phyloP scores from a whole-genome alignment of 805 yeast species.

The Lachancea nothofagi region DNA sequence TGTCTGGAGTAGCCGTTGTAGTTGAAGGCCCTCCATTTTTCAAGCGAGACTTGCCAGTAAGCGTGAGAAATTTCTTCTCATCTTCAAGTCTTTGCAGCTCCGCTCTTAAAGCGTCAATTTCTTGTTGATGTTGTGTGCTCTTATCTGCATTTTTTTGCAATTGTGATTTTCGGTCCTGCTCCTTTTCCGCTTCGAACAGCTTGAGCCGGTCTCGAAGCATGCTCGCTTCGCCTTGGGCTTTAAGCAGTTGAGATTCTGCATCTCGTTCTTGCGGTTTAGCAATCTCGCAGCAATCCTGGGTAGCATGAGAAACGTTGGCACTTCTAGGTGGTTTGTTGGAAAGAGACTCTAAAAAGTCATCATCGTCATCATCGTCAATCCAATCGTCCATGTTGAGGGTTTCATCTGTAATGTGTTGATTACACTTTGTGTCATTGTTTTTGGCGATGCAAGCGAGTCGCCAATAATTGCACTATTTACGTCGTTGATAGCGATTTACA shows the following conservation, averaged over 20 bases:
- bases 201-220: conserved; percentile 62
- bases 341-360: conserved; percentile 43
- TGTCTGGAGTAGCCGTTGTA: conserved; percentile 10
- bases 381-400: conserved; percentile 7
- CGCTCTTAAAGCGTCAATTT: conserved; percentile 37
- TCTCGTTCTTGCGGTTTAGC: neutral
- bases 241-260: conserved; percentile 33
- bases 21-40: conserved; percentile 4
- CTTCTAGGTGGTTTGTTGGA: conserved; percentile 36
- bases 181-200: conserved; percentile 39
- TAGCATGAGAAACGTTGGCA: too few relatives aligned
- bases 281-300: too few relatives aligned
- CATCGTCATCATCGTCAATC: conserved; percentile 31
- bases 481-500: too few relatives aligned
- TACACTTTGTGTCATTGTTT: too few relatives aligned
- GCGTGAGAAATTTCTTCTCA: conserved; percentile 49
- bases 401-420: neutral
- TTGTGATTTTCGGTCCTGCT: conserved; percentile 34
- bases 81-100: conserved; percentile 43
- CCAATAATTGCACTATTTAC: too few relatives aligned
- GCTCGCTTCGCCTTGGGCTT: conserved; percentile 76
- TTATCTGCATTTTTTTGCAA: conserved; percentile 25
- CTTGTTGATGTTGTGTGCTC: conserved; percentile 23
- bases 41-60: conserved; percentile 39
- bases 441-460: too few relatives aligned